Base-by-base conservation (phyloP, 805 yeast species). In the Torulaspora microellipsoides region DNA sequence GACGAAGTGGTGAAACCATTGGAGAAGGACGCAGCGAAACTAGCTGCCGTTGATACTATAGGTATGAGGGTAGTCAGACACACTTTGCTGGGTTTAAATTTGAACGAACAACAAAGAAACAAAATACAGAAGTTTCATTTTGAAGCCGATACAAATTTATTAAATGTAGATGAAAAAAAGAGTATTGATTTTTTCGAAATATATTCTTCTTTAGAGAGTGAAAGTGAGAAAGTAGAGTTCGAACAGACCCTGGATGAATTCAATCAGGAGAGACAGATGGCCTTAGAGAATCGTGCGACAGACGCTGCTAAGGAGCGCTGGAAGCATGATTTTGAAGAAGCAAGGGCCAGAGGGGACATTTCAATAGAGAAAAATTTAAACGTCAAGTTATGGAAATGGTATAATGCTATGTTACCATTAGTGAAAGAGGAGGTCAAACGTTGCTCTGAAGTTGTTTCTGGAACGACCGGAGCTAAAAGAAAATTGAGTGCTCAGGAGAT, bases 241-340 rank as follows among this genome's bases (percentile, higher is more conserved):
- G 85, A 87, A 55, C 69, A 68, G 14, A 75, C 81, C 0, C 65
- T 93, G 37, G 90, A 88, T 49, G 64, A 71, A 1, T 77, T 83
- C 52, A 90, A 93, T 53, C 77, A 76, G 43, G 78, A 77, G 20
- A 78, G 99, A 60, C 96, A 93, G 62, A 69, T 77, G 36, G 75
- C 75, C 27, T 61, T 93, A 27, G 99, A 93, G 64, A 52, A 55
- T 14, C 75, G 84, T 46, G 91, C 95, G 2, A 71, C 85, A 1
- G 90, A 85, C 50, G 90, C 91, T 1, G 95, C 98, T 0, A 79
- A 77, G 49, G 87, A 83, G 56, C 83, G 85, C 62, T 91, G 99
- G 99, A 82, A 79, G 60, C 82, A 81, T 53, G 90, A 82, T 50
- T 83, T 77, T 53, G 95, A 87, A 54, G 80, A 77, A 41, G 72